Base-by-base conservation (phyloP, 306 rosid species). In the Glycine latifolia region DNA sequence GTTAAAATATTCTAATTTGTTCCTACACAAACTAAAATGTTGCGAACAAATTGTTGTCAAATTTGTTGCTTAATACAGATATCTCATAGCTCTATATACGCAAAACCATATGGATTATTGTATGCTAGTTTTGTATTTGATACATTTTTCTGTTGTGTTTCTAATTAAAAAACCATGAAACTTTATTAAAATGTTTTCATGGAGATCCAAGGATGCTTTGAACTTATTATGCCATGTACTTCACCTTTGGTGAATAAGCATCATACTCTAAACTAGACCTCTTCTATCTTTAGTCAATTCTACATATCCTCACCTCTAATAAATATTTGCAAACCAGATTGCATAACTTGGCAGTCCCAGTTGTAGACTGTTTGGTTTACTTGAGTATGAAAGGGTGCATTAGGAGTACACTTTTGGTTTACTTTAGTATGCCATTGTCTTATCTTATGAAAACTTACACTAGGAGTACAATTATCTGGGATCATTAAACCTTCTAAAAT, bases 271-370 rank as follows among this genome's bases (percentile, higher is more conserved):
- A 4, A n/a, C 68, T 63, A 41, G 60, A 65, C 69, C 31, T 53
- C 52, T 73, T 81, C 50, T 49, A 26, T 10, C 14, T 52, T 26
- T 14, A 50, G 33, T 43, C 66, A 59, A 65, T 20, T 3, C 81
- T 37, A n/a, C 62, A 52, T 44, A 62, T 50, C 52, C 65, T 56
- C 41, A 59, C 14, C 12, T 81, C 11, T 31, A 67, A 81, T 10
- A 55, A 74, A 74, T 43, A 81, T 54, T 73, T 67, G 76, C 53
- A 44, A 31, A 65, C 62, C 61, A 7, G 52, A 66, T 81, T 81
- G 75, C 69, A 65, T 73, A 7, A 41, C 11, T 10, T 26, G 7
- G 69, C 67, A 65, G 74, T 54, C 33, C 11, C 43, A 15, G 80
- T 39, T 15, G 59, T 20, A 20, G 70, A 66, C 50, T n/a, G 52